These are phyloP conservation scores for Neurospora sp. DNA, from an alignment of 495 filamentous ascomycete species.

Conservation along the genomic window DNA sequence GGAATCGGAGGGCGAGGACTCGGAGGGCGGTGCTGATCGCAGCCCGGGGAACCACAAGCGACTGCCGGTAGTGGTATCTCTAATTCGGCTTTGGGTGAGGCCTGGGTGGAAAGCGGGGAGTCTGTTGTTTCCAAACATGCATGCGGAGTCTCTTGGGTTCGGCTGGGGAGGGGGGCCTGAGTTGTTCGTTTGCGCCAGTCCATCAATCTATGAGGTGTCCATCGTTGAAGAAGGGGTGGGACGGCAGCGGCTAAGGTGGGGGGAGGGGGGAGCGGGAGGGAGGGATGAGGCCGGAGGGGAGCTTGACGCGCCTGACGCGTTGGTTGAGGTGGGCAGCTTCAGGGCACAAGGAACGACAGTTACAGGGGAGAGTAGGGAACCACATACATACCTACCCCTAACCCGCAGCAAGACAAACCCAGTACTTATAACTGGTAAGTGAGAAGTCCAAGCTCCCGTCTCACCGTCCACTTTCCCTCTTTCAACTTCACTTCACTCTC, in stretches of 20 bases:
- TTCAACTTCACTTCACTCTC: not conserved
- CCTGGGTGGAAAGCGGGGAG: not conserved
- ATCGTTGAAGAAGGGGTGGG: not conserved
- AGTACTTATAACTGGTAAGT: too few species aligned
- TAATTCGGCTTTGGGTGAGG: not conserved
- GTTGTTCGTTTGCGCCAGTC: not conserved
- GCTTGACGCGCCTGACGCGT: constrained; percentile 8
- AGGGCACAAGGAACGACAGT: not conserved
- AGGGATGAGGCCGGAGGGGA: constrained; percentile 15
- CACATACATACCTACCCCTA: not conserved
- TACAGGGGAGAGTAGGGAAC: not conserved
- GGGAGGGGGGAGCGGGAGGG: not conserved
- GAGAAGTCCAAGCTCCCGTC: not conserved
- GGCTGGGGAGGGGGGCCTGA: not conserved
- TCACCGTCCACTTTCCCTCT: not conserved
- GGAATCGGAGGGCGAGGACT: not conserved
- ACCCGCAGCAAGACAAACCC: not conserved
- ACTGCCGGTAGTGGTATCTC: not conserved
- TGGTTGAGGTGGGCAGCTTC: not conserved
- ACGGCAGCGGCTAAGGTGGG: not conserved
- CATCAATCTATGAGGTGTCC: not conserved
- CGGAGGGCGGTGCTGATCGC: not conserved
- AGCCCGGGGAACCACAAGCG: not conserved
- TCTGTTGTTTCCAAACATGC: not conserved
- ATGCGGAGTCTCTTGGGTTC: not conserved